Evolutionary conservation across 164 flowering plant genomes (phyloP).

Genomic region (Vitis rupestris): DNA sequence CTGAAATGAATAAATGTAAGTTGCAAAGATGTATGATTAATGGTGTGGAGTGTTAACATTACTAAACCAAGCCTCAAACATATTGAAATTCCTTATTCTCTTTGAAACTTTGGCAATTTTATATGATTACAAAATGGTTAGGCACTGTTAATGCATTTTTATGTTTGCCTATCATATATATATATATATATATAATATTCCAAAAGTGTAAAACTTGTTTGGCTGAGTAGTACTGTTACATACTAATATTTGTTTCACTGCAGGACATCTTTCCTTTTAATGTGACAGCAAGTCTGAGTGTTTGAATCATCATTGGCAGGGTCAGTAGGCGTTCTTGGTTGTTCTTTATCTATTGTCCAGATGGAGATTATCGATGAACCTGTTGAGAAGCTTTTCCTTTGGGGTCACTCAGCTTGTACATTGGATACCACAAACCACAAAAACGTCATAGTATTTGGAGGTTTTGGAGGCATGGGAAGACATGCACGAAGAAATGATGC

Average conservation of each 20-base stretch:
- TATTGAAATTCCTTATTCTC: too few relatives aligned
- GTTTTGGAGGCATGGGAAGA: constrained; percentile 93
- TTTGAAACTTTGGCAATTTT: too few relatives aligned
- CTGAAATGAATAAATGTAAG: too few relatives aligned
- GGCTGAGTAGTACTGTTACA: constrained; percentile 15
- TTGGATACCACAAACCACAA: constrained; percentile 17
- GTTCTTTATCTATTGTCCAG: constrained; percentile 38
- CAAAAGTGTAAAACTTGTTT: neutral
- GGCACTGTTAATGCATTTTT: too few relatives aligned
- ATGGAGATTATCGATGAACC: constrained; percentile 63
- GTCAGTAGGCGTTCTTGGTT: constrained; percentile 21
- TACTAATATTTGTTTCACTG: constrained; percentile 28
- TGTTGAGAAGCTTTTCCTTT: constrained; percentile 73
- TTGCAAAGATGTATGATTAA: too few relatives aligned
- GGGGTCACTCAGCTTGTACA: constrained; percentile 86
- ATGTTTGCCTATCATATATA: too few relatives aligned
- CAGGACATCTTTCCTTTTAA: constrained; percentile 37
- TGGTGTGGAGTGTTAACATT: too few relatives aligned
- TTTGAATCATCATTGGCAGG: constrained; percentile 69
- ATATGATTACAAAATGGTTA: too few relatives aligned
- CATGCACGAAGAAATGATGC: constrained; percentile 82
- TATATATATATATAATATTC: neutral
- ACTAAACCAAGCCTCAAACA: too few relatives aligned
- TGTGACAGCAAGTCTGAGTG: constrained; percentile 43
- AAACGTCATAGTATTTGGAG: constrained; percentile 71